Percentiles rank a stretch among this genome's conserved stretches.
Conservation (phyloP, 257 asterid genomes). For the Solanum rostratum region DNA sequence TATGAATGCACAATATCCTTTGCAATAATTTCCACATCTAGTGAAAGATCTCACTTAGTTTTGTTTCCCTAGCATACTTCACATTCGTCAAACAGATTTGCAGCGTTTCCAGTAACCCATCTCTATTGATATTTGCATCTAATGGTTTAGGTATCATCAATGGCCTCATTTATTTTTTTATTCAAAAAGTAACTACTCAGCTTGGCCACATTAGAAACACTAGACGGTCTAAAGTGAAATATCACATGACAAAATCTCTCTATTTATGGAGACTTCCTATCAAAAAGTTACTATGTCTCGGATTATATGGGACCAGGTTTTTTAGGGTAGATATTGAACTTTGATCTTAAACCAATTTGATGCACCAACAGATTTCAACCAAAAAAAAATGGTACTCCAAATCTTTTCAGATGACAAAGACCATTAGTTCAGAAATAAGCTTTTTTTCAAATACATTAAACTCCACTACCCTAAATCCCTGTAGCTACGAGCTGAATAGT, state of each 20-base stretch:
- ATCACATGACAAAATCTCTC: not conserved
- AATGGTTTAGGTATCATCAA: not conserved
- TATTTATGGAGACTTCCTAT: not conserved
- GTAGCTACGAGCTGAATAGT: not conserved
- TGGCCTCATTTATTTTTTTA: not conserved
- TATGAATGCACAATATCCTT: not conserved
- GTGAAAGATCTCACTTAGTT: not conserved
- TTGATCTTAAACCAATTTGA: not conserved
- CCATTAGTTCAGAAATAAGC: not conserved
- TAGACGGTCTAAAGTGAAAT: not conserved
- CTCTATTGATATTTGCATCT: not conserved
- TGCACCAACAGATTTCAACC: not conserved
- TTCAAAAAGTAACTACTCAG: not conserved
- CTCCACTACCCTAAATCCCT: not conserved
- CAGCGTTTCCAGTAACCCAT: not conserved
- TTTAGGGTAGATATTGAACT: not conserved
- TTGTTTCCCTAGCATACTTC: not conserved
- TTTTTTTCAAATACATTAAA: not conserved
- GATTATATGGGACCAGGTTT: not conserved
- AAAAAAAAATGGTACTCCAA: not conserved
- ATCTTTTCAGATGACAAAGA: not conserved
- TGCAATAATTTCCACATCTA: not conserved
- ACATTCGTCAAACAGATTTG: not conserved
- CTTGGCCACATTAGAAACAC: not conserved
- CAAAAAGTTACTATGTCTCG: not conserved